Base-by-base conservation (phyloP, 768 basidiomycete genomes). In the Melanogaster broomeanus region DNA sequence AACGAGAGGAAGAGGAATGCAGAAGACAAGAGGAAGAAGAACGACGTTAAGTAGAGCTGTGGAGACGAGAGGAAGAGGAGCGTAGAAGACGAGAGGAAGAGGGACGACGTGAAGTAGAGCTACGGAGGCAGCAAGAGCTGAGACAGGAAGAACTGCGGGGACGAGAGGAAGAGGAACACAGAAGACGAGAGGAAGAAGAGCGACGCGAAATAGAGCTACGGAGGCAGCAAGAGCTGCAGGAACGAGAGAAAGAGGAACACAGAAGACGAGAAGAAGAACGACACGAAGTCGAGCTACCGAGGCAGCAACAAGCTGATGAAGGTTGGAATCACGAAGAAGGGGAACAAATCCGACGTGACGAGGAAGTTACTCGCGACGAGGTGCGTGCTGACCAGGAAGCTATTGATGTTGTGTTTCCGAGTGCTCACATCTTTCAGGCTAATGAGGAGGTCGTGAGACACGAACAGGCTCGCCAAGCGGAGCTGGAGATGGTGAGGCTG, bases 271-370 rank as follows among this genome's bases (percentile, higher is more conserved):
- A 57, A 24, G 63, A 72, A 38, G 63, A 65, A 40, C 60, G 52
- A 53, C 37, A 60, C 25, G 45, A 49, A 15, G 60, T 56, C 18
- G 62, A 60, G 22, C 62, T 64, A 42, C 61, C 31, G 22, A 19
- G 19, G 37, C 47, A 9, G 8, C 40, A 6, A 33, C 63, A 49
- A 22, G 59, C 66, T 61, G 62, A 61, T 53, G 67, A 65, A 12
- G 70, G 63, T 15, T 66, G 62, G 39, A 77, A 76, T 53, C 72
- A 66, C 2, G 75, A 77, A 51, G 79, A 78, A 55, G 67, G 63
- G 28, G 67, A 61, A 54, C 72, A 59, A 21, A 40, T 54, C 52
- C 74, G 76, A 50, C 66, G 64, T 11, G 78, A 72, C 62, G 57
- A 63, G 46, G 65, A 57, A 62, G 55, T 63, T 61, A 76, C 22